Evolutionary conservation across 768 basidiomycete genomes (phyloP), one percentile per base, ranked within the genome.

Genomic region (Pilatotrama ljubarskyi): DNA sequence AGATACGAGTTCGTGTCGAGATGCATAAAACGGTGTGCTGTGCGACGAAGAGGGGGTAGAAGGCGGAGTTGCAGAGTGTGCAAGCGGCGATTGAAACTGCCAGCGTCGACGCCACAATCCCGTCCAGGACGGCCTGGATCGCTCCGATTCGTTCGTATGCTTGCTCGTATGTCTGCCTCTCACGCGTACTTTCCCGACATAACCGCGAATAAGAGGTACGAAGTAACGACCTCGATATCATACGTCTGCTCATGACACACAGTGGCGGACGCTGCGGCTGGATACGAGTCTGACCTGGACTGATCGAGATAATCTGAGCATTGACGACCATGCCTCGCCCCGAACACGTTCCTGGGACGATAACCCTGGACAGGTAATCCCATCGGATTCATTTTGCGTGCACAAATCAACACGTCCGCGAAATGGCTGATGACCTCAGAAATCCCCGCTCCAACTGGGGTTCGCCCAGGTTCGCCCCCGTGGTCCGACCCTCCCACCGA

Each of bases 271-370:
- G 24, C 32, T 37, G 29, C 43, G 55, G 48, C 59, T 55, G 53
- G 49, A 55, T 36, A 55, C 53, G 59, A 61, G 59, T 42, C 55
- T 61, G 56, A 53, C 51, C 61, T 62, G 38, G 61, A 52, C 55
- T 36, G 51, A 46, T 62, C 61, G 32, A 55, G 61, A 62, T 62
- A 52, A 62, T 57, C 61, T 55, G 49, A 36, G 44, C 52, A 41
- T 54, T 53, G 38, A 24, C 58, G 54, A 44, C 37, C 29, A 48
- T 63, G 68, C 68, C 68, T 69, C 68, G 56, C 68, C 64, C 50
- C 32, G 50, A 55, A 64, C 68, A 69, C 68, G 68, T 69, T 69
- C 40, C 62, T 59, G 58, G 15, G 17, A 51, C 43, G 58, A 58
- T 51, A 59, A 60, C 37, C 64, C 49, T 22, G 55, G 55, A 52